Percentiles rank a stretch among this genome's conserved stretches.
These are phyloP conservation scores for Starmerella stellata DNA, from an alignment of 805 yeast genomes.

Conservation along the genomic window DNA sequence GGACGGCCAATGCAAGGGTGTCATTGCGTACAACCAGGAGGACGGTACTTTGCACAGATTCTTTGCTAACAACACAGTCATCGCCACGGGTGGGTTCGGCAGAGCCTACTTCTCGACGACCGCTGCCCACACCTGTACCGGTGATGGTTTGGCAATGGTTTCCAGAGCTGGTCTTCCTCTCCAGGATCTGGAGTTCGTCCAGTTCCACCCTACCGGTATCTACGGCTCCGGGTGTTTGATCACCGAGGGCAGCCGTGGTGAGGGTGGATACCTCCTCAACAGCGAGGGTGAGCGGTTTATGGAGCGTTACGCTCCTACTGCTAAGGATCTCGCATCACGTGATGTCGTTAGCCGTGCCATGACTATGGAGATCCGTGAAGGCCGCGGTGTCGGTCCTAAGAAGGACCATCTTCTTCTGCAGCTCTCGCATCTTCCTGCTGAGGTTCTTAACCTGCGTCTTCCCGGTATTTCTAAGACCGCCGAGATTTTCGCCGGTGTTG, in stretches of 20 bases:
- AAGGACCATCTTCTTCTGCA: constrained; percentile 92
- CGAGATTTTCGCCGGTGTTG: constrained; percentile 95
- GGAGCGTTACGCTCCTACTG: constrained; percentile 98
- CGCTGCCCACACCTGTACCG: constrained; percentile 98
- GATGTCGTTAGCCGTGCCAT: constrained; percentile 97
- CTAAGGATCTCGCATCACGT: constrained; percentile 95
- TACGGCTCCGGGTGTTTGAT: constrained; percentile 97
- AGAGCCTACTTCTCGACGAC: constrained; percentile 98
- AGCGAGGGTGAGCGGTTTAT: constrained; percentile 97
- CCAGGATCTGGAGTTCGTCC: constrained; percentile 93
- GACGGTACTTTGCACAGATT: constrained; percentile 97
- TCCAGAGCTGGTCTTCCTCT: constrained; percentile 95
- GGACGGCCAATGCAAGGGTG: constrained; percentile 92
- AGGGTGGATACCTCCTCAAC: constrained; percentile 94
- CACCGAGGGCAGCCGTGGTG: constrained; percentile 99
- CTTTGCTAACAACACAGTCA: constrained; percentile 87
- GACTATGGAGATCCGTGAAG: constrained; percentile 95
- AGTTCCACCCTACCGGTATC: constrained; percentile 98
- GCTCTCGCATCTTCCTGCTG: constrained; percentile 81
- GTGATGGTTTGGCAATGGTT: constrained; percentile 98
- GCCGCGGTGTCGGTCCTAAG: constrained; percentile 95
- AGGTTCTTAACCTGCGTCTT: constrained; percentile 80
- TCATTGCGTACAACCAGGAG: constrained; percentile 93
- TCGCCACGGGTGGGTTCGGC: constrained; percentile 98
- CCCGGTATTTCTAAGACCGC: constrained; percentile 99